Evolutionary conservation across 805 yeast species (phyloP).

Genomic region (Suhomyces canberraensis): DNA sequence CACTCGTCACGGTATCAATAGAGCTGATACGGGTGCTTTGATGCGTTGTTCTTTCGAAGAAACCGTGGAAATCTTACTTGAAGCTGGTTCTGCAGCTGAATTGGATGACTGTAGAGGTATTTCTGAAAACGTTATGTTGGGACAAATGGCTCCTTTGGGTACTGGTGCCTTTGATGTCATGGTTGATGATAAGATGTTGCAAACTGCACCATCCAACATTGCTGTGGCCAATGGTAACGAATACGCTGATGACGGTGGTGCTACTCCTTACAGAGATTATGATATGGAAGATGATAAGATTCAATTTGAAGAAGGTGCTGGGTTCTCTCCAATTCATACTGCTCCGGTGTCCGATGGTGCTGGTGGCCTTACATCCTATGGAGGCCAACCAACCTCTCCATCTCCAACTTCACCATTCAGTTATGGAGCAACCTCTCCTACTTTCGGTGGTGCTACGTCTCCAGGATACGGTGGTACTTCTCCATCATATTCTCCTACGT

Average conservation of each 20-base stretch:
- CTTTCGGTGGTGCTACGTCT: constrained; percentile 47
- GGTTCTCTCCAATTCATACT: constrained; percentile 92
- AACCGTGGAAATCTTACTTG: constrained; percentile 94
- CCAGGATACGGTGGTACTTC: constrained; percentile 51
- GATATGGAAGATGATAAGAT: constrained; percentile 59
- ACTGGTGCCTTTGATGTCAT: constrained; percentile 96
- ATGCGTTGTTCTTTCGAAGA: constrained; percentile 99
- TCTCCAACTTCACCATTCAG: constrained; percentile 60
- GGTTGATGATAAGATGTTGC: constrained; percentile 86
- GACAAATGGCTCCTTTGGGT: constrained; percentile 98
- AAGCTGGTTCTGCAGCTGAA: constrained; percentile 98
- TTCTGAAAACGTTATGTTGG: constrained; percentile 94
- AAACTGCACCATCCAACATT: constrained; percentile 53
- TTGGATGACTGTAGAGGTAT: constrained; percentile 98
- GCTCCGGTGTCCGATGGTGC: constrained; percentile 72
- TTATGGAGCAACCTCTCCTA: constrained; percentile 45
- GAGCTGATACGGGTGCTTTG: constrained; percentile 97
- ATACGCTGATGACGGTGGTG: constrained; percentile 59
- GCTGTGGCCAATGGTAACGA: constrained; percentile 38
- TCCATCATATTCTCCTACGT: constrained; percentile 75
- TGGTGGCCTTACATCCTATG: constrained; percentile 87
- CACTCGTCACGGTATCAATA: constrained; percentile 98
- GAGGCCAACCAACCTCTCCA: constrained; percentile 57
- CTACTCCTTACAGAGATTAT: constrained; percentile 83
- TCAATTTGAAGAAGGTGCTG: constrained; percentile 66